Conservation (phyloP, 768 basidiomycete species). For the Termitomyces sp. region DNA sequence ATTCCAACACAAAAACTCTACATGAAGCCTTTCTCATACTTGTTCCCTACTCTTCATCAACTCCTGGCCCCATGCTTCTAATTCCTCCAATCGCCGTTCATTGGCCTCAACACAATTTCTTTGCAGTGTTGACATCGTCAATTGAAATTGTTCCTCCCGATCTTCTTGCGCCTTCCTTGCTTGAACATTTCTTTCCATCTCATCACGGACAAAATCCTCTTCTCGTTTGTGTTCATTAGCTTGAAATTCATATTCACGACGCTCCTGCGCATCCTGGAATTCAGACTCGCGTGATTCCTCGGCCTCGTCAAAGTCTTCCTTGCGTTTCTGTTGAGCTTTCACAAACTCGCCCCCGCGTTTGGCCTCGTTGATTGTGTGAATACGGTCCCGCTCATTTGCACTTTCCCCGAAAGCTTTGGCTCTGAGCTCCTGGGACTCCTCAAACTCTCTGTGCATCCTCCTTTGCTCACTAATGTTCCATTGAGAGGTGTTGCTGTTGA, state of each 20-base stretch:
- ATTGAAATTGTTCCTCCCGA: neutral
- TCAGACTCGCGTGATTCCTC: neutral
- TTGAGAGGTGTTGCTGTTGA: neutral
- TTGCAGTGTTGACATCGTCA: neutral
- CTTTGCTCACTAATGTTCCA: neutral
- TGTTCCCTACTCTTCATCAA: neutral
- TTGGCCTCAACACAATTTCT: no score
- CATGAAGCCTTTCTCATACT: neutral
- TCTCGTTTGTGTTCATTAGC: neutral
- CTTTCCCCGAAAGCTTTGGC: neutral
- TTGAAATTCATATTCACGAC: neutral
- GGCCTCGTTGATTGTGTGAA: conserved; percentile 6
- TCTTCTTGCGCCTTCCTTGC: neutral
- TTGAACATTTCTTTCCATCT: neutral
- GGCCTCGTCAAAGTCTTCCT: neutral
- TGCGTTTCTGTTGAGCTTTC: conserved; percentile 1
- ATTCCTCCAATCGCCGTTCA: neutral
- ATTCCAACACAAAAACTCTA: no score
- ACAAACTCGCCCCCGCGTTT: neutral
- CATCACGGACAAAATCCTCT: neutral
- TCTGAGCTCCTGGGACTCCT: neutral
- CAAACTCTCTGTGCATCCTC: neutral
- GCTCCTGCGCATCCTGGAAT: conserved; percentile 3
- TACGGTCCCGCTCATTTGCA: neutral
- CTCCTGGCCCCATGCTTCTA: neutral